Evolutionary conservation across 148 eudicot genomes (phyloP), one percentile per base, ranked within the genome.

Genomic region (Silene conica): DNA sequence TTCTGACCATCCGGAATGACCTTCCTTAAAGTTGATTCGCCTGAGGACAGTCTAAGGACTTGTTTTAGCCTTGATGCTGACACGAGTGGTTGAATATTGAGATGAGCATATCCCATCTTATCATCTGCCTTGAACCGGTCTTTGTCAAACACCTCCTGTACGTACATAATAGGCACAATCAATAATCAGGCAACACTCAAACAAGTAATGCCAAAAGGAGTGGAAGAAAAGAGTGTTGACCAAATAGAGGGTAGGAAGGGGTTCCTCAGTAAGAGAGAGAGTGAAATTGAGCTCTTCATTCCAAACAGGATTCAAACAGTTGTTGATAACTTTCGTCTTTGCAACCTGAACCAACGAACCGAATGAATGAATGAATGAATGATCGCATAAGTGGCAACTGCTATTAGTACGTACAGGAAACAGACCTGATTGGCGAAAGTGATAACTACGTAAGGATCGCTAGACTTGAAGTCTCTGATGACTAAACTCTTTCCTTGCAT

Each of bases 251-350:
- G 71, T 76, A 56, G 77, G 85, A 78, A 72, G 81, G 72, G 92
- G 84, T 50, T 86, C 89, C 43, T 38, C 43, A 4, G 6, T 3
- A 72, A 34, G 10, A 90, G 76, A 65, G 67, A 31, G 34, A 2
- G 1, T 31, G 4, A 90, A 85, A 63, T 79, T 79, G 14, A 88
- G 80, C 78, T 90, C 92, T 74, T 90, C 90, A 81, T 90, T 88
- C 96, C 96, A 90, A 66, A 88, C 84, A 41, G 96, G 96, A 67
- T 90, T 90, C 23, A 90, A 88, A 74, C 88, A 86, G 83, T 90
- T 88, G 72, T 84, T 88, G 61, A 90, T 88, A 61, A 90, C 92
- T 80, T 83, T 88, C 68, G 96, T 90, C 80, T 88, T 90, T 15
- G 80, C 89, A 65, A 80, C 70, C 96, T 90, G 43, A n/a, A n/a